phyloP scores from a whole-genome alignment of 2,329 filamentous ascomycete genomes.

The Parasarocladium wereldwijsianum region DNA sequence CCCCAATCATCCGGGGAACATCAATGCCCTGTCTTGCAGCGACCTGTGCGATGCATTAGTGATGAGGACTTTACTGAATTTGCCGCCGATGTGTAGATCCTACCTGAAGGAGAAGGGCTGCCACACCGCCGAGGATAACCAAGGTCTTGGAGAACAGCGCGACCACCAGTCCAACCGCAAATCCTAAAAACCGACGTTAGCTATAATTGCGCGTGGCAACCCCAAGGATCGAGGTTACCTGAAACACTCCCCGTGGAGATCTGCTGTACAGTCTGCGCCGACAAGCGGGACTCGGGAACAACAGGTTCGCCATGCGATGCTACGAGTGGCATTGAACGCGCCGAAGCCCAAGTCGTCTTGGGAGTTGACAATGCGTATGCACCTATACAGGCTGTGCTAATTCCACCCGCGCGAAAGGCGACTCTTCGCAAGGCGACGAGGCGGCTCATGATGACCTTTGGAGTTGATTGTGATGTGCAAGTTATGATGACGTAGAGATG shows the following conservation, averaged over 20 bases:
- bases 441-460: slow-evolving; percentile 1
- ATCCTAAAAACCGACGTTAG: slow-evolving; percentile 26
- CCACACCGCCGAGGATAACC: slow-evolving; percentile 49
- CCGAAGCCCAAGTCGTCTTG: background rate
- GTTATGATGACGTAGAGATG: background rate
- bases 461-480: background rate
- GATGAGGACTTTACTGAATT: too few relatives aligned
- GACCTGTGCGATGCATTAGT: slow-evolving; percentile 16
- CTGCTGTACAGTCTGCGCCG: slow-evolving; percentile 25
- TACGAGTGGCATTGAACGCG: background rate
- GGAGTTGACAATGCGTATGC: slow-evolving; percentile 3
- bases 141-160: slow-evolving; percentile 58
- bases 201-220: background rate
- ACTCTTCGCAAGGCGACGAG: slow-evolving; percentile 1
- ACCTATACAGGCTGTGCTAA: slow-evolving; percentile 2
- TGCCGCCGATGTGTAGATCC: slow-evolving; percentile 12
- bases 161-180: slow-evolving; percentile 48
- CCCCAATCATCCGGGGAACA: slow-evolving; percentile 19
- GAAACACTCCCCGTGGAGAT: slow-evolving; percentile 39
- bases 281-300: slow-evolving; percentile 9
- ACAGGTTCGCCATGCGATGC: slow-evolving; percentile 6
- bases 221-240: slow-evolving; percentile 19
- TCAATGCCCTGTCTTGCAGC: slow-evolving; percentile 28
- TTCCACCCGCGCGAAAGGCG: slow-evolving; percentile 1
- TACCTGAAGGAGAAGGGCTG: slow-evolving; percentile 51